A percentile compares a stretch with the other conserved stretches of the same genome.
These are phyloP conservation scores for Postia placenta DNA, from an alignment of 768 basidiomycete species.

Conservation along the genomic window DNA sequence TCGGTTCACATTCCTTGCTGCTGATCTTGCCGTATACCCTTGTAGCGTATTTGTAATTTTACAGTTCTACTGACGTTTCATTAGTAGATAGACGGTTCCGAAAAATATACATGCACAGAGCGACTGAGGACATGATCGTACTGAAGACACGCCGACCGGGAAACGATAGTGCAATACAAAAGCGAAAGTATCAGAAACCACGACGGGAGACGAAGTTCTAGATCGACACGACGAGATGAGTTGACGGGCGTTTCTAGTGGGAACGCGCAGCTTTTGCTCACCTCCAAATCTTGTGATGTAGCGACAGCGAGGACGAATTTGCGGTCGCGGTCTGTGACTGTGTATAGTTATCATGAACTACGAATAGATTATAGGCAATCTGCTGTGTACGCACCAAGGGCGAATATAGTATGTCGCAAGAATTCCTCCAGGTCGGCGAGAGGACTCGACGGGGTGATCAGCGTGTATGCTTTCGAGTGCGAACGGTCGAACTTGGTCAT, in stretches of 20 bases:
- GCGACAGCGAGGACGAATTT: constrained; percentile 83
- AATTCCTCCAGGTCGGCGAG: no score
- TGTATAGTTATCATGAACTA: background rate
- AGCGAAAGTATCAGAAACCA: constrained; percentile 16
- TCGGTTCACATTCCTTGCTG: no score
- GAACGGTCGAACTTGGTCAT: constrained; percentile 73
- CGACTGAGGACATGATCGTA: no score
- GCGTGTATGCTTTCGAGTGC: constrained; percentile 55
- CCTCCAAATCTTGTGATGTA: constrained; percentile 68
- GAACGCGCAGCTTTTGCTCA: no score
- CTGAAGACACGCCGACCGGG: no score
- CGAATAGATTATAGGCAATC: background rate
- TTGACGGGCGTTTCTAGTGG: no score
- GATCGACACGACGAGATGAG: background rate
- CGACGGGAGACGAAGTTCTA: constrained; percentile 32
- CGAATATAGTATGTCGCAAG: constrained; percentile 67
- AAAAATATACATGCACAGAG: no score
- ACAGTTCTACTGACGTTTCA: no score
- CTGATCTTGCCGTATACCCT: no score
- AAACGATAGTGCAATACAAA: no score
- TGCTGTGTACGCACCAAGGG: constrained; percentile 46
- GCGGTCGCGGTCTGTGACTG: constrained; percentile 78
- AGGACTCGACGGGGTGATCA: constrained; percentile 77
- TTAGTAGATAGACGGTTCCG: no score
- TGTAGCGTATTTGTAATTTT: no score